Conservation (phyloP, 2,329 filamentous ascomycete species). For the Fusarium odoratissimum region DNA sequence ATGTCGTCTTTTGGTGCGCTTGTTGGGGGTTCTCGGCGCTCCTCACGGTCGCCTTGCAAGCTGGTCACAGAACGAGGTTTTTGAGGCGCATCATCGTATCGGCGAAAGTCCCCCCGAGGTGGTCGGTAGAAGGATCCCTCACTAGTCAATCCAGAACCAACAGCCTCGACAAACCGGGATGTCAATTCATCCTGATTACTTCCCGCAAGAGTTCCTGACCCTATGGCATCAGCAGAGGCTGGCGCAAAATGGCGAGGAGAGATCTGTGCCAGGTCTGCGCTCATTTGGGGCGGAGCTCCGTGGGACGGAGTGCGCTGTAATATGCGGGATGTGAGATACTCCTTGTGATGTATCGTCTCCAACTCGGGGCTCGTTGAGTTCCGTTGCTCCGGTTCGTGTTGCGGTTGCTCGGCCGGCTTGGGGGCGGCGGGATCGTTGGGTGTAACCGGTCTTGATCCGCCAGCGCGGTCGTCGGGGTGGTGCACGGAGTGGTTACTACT, state of each 20-base stretch:
- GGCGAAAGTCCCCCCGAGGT: conserved; percentile 46
- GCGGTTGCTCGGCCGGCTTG: conserved; percentile 23
- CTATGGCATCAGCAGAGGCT: conserved; percentile 44
- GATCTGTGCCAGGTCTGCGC: conserved; percentile 62
- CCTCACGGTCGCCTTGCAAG: conserved; percentile 44
- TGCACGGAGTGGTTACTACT: conserved; percentile 61
- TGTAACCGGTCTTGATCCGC: conserved; percentile 52
- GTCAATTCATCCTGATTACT: conserved; percentile 62
- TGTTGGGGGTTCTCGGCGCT: conserved; percentile 31
- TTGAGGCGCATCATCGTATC: conserved; percentile 49
- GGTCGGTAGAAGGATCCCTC: conserved; percentile 65
- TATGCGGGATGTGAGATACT: conserved; percentile 74
- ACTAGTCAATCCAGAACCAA: conserved; percentile 61
- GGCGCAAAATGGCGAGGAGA: conserved; percentile 53
- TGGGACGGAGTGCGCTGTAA: conserved; percentile 73
- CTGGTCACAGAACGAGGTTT: conserved; percentile 59
- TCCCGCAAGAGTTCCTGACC: conserved; percentile 41
- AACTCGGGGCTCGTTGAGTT: conserved; percentile 51
- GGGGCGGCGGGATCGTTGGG: conserved; percentile 43
- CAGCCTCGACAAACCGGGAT: conserved; percentile 68
- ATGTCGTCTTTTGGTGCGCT: conserved; percentile 46
- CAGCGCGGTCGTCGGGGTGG: conserved; percentile 51
- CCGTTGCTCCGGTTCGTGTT: conserved; percentile 18
- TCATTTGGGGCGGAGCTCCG: conserved; percentile 73
- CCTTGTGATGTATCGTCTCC: conserved; percentile 65